Conservation (phyloP, 805 yeast genomes). For the Starmerella tilneyi region DNA sequence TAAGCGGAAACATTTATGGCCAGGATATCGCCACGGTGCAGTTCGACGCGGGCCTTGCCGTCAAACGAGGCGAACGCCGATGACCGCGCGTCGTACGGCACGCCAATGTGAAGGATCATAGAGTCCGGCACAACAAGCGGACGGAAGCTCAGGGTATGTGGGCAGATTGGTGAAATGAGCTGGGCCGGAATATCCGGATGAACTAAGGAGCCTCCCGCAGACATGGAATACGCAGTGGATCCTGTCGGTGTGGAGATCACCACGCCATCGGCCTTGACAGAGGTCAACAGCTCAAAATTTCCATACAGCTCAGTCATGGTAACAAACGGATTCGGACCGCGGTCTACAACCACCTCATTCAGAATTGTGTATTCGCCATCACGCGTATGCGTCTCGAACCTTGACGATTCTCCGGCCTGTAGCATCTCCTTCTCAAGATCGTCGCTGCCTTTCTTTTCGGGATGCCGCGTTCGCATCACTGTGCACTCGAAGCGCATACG, state of each 20-base stretch:
- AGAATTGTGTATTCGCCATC: conserved; percentile 52
- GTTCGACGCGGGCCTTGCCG: conserved; percentile 78
- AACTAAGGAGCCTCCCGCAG: conserved; percentile 91
- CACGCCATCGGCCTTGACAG: conserved; percentile 89
- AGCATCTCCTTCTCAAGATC: conserved; percentile 37
- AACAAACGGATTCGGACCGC: conserved; percentile 90
- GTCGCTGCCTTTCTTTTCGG: conserved; percentile 28
- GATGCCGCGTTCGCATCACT: conserved; percentile 34
- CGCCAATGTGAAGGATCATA: conserved; percentile 73
- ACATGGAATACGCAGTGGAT: conserved; percentile 86
- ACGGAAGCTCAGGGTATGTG: conserved; percentile 86
- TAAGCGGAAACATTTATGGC: conserved; percentile 75
- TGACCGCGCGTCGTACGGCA: conserved; percentile 69
- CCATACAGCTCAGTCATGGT: conserved; percentile 85
- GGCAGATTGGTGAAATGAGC: conserved; percentile 90
- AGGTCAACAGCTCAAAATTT: conserved; percentile 71
- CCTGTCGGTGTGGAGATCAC: conserved; percentile 94
- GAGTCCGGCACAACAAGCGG: conserved; percentile 89
- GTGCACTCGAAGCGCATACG: conserved; percentile 84
- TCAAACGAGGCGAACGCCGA: conserved; percentile 97
- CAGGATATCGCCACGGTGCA: conserved; percentile 73
- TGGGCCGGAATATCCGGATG: conserved; percentile 92
- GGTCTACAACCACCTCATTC: conserved; percentile 80
- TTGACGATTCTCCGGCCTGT: conserved; percentile 28
- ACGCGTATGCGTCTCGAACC: conserved; percentile 18